A percentile compares a stretch with the other conserved stretches of the same genome.
These are phyloP conservation scores for Allantophomopsis lycopodina DNA, from an alignment of 2,329 filamentous ascomycete genomes.

Conservation along the genomic window DNA sequence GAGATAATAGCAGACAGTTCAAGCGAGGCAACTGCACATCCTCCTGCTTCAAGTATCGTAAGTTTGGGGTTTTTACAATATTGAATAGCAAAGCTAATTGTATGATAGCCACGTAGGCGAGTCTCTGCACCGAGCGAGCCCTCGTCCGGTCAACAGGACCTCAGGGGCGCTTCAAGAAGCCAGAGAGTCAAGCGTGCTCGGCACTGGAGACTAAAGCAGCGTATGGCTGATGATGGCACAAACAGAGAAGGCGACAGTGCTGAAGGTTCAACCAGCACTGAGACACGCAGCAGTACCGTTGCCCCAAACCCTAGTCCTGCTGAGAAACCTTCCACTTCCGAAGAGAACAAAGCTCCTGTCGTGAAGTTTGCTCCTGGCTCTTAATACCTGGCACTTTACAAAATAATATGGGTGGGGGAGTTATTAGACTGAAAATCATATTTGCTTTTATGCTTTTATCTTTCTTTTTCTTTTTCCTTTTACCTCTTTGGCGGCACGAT, in stretches of 20 bases:
- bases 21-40: constrained; percentile 7
- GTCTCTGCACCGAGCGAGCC: constrained; percentile 16
- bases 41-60: constrained; percentile 4
- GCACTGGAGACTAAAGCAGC: constrained; percentile 16
- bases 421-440: no score
- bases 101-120: constrained; percentile 6
- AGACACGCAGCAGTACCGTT: background rate
- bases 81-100: constrained; percentile 3
- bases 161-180: constrained; percentile 1
- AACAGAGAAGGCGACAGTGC: background rate
- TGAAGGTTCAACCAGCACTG: background rate
- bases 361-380: background rate
- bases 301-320: background rate
- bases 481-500: no score
- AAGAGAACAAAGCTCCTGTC: background rate
- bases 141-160: constrained; percentile 7
- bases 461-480: no score
- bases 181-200: constrained; percentile 10
- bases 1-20: constrained; percentile 9
- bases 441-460: no score
- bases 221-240: constrained; percentile 3
- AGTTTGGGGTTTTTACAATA: constrained; percentile 3
- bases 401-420: no score
- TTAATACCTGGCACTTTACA: background rate
- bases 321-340: background rate